Base-by-base conservation (phyloP, 1,139 yeast species). In the Protomyces macrosporus region DNA sequence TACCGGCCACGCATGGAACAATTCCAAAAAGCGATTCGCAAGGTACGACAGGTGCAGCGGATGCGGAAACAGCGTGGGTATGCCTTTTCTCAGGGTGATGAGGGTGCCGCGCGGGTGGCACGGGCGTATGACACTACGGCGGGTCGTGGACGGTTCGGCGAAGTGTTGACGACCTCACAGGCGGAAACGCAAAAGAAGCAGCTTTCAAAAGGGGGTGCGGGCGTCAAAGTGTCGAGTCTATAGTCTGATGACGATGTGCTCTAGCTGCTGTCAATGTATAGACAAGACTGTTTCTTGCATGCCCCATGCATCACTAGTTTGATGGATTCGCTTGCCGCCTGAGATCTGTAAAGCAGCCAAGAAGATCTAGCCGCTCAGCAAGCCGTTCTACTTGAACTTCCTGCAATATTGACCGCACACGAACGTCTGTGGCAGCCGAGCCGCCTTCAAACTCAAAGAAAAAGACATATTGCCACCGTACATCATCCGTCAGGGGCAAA, bases 11-110 rank as follows among this genome's bases (percentile, higher is more conserved):
- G 97, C 70, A 86, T 91, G 84, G 96, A 90, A 70, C 96, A 91
- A 69, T 95, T 95, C 80, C 98, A 95, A 75, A 90, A 88, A 75
- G 97, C 98, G 5, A 93, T 95, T 66, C 83, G 98, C 73, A 93
- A 91, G 74, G 98, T 93, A 51, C 86, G 99, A 75, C 98, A 95
- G 75, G 98, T 95, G 45, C 97, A 93, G 75, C 83, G 99, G 75
- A 91, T 93, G 87, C 89, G 95, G 73, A 95, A 93, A 73, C 98
- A 93, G 77, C 86, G 98, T 76, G 98, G 98, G 23, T 95, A 90
- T 80, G 99, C 99, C 1, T 95, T 93, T 72, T 90, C 98, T 3
- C 98, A 93, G 75, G 93, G 89, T 60, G 97, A 90, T 70, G 95
- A 88, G 70, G 96, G 96, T 57, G 98, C 93, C 75, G 96, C 90